Evolutionary conservation across 1,284 basidiomycete species (phyloP).

Genomic region (Earliella scabrosa): DNA sequence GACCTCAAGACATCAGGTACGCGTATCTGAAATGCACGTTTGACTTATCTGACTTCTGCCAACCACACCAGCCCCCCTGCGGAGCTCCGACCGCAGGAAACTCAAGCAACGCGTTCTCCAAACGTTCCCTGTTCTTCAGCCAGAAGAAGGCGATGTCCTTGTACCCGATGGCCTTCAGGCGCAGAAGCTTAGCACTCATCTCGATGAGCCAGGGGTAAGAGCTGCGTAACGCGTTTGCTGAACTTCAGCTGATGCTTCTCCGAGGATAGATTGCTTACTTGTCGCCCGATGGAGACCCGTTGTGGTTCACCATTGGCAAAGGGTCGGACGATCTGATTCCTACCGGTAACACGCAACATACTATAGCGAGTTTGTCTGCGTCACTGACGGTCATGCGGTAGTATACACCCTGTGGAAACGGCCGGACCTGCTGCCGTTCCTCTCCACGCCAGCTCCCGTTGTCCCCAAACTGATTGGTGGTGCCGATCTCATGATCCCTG

Average conservation of each 20-base stretch:
- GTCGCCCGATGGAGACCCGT: slow-evolving; percentile 72
- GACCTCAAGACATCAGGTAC: slow-evolving; percentile 69
- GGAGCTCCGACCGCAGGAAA: slow-evolving; percentile 72
- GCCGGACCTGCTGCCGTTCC: slow-evolving; percentile 60
- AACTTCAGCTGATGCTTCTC: not conserved
- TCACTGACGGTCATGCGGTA: slow-evolving; percentile 9
- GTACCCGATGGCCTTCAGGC: slow-evolving; percentile 74
- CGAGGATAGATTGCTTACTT: slow-evolving; percentile 60
- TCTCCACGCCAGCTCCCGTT: slow-evolving; percentile 68
- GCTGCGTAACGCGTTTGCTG: not conserved
- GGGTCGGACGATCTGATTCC: slow-evolving; percentile 69
- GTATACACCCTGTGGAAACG: slow-evolving; percentile 81
- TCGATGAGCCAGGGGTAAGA: slow-evolving; percentile 66
- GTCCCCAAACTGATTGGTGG: slow-evolving; percentile 70
- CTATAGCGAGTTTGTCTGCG: not conserved
- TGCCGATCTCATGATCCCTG: slow-evolving; percentile 82
- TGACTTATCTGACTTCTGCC: not conserved
- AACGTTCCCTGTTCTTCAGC: slow-evolving; percentile 44
- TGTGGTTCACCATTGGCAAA: slow-evolving; percentile 84
- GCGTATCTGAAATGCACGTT: not conserved
- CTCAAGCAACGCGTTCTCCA: slow-evolving; percentile 62
- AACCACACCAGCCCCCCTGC: slow-evolving; percentile 54
- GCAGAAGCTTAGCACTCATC: slow-evolving; percentile 67
- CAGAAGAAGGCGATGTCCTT: slow-evolving; percentile 62
- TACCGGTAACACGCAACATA: slow-evolving; percentile 48